Evolutionary conservation across 2,329 filamentous ascomycete species (phyloP), one percentile per base, ranked within the genome.

Genomic region (Sporothrix pseudoabietina): DNA sequence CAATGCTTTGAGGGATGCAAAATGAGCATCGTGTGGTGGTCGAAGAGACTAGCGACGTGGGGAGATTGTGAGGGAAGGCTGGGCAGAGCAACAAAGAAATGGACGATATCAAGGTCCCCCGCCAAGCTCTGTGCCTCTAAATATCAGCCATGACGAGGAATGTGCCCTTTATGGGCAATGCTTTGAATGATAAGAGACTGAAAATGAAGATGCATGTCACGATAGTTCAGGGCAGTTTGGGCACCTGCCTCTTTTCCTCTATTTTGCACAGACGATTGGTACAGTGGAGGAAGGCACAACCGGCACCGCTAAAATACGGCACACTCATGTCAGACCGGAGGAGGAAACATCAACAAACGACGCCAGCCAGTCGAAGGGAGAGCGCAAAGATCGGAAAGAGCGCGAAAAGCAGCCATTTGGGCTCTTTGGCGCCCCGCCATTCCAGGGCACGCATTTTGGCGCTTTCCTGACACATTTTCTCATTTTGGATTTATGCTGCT

Each of bases 161-260:
- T n/a, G 3, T 39, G 57, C 2, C 16, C 39, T 6, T 61, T 19
- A 0, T n/a, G 57, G 35, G 57, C 30, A 4, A n/a, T 9, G 30
- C 10, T 35, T 19, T 19, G 14, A 32, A 16, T 32, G 9, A 39
- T 22, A 6, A 22, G 35, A 63, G 59, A 35, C 59, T 63, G 39
- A 41, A 47, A 66, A 66, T 26, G 59, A 47, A 39, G 30, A 59
- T 19, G 61, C 39, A 66, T 66, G 12, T 66, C 39, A 30, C 61
- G 41, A 66, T 63, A 26, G 12, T 59, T 22, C 22, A 19, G 19
- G 59, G 3, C 7, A 47, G 16, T 61, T 41, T 10, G 32, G 26
- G 57, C 32, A n/a, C 12, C 22, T 12, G 26, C 44, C 12, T 19
- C 12, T 19, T 49, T 19, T 19, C 44, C 14, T 49, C 44, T 49